Base-by-base conservation (phyloP, 2,329 filamentous ascomycete species). In the Colletotrichum kahawae region DNA sequence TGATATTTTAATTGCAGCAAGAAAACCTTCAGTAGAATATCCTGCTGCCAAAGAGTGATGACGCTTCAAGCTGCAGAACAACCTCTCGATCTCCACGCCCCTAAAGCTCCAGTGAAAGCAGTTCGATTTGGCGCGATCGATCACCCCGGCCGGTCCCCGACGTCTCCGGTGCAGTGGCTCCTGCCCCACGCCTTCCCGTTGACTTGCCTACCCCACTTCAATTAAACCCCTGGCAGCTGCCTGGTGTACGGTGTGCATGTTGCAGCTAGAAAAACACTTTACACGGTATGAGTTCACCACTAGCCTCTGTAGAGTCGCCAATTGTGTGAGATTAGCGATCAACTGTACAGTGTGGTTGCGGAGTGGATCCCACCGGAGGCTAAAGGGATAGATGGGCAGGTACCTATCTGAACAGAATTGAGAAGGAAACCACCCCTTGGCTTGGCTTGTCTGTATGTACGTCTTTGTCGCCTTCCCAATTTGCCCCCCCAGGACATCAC, bases 171-270 rank as follows among this genome's bases (percentile, higher is more conserved):
- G 34, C 13, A 36, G 56, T 75, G 72, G 72, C 72, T 75, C 72
- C 24, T 33, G 60, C 69, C 72, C 72, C 72, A 72, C 72, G 38
- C 33, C 51, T 75, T 73, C 71, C 66, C 66, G 62, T 34, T 29
- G n/a, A 64, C 59, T 59, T 64, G 21, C 18, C 36, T 36, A 60
- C 21, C 48, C 70, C 63, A 43, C 73, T 60, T 73, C 73, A 75
- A 68, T 73, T 75, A 73, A 75, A 67, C 34, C 63, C 72, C 70
- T 73, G 51, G 29, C 60, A 54, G 68, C 68, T 71, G 63, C 71
- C 67, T 71, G 38, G 29, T 16, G 29, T 24, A 66, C 66, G 48
- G 66, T 57, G n/a, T 24, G 12, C n/a, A 31, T 33, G 5, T 18
- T 21, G 27, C 9, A 29, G 14, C 29, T 16, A 13, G 14, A 16